Base-by-base conservation (phyloP, 306 rosid species). In the Psophocarpus tetragonolobus region DNA sequence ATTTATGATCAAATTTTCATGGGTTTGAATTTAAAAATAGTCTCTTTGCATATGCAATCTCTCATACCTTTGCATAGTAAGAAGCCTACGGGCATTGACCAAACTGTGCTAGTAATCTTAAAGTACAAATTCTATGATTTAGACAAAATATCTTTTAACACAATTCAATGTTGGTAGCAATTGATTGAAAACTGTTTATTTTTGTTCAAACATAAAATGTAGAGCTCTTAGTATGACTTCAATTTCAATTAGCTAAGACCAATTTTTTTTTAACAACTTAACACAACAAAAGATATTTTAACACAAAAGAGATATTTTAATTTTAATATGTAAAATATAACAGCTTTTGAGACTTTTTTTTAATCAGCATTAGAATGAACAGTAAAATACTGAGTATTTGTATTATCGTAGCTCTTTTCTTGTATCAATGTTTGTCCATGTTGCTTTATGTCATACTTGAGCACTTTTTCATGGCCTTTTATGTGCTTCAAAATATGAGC, bases 351-450 rank as follows among this genome's bases (percentile, higher is more conserved):
- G 54, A 27, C n/a, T 20, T 26, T 45, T 50, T 15, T 48, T 56
- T 17, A 42, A 4, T 65, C 15, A 45, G 51, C 33, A 66, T 32
- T 54, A 26, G 71, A 68, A 41, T 17, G 29, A 30, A 21, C 41
- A 41, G 38, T 26, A 53, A 60, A 57, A 58, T 14, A 58, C 8
- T 58, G 65, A 58, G 20, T 26, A 35, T 33, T 73, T 61, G 29
- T 41, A 39, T 42, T 27, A 33, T 15, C 13, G n/a, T 47, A 26
- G 30, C 24, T 38, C 77, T 33, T 66, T 60, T 39, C 11, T 41
- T 73, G 45, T 60, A 11, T 56, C 56, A 66, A 39, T 30, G 76
- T 65, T 64, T 68, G 27, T 27, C 78, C 33, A 48, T 54, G 42
- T 60, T 48, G 8, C 68, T 36, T 21, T 39, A 15, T 32, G 39